Evolutionary conservation across 1,139 yeast species (phyloP).

Genomic region (Zhuliangozyma blackwelliae): DNA sequence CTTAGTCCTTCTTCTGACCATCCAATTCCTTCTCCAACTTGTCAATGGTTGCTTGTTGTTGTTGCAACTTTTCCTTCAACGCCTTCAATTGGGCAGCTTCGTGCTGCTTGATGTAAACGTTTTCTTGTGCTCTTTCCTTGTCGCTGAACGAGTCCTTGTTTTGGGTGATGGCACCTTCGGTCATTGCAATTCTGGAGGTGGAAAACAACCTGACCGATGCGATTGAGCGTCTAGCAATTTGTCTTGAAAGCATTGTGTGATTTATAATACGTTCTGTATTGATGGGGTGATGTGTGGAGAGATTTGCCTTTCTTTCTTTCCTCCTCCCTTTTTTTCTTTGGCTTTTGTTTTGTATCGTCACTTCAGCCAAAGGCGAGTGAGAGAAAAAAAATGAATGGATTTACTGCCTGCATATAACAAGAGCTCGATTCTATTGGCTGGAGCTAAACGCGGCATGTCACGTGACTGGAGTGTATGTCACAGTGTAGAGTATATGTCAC

Average conservation of each 20-base stretch:
- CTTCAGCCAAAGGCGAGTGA: no score
- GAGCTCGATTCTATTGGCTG: no score
- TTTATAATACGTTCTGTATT: neutral
- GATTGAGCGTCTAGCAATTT: conserved; percentile 15
- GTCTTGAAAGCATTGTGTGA: conserved; percentile 27
- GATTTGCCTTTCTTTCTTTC: neutral
- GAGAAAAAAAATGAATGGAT: no score
- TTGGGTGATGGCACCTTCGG: conserved; percentile 23
- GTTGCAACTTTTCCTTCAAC: conserved; percentile 41
- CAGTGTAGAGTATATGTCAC: no score
- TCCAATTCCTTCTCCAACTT: conserved; percentile 41
- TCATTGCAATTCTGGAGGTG: conserved; percentile 28
- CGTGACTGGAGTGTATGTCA: no score
- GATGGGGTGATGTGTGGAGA: neutral
- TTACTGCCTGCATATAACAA: no score
- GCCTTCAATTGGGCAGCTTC: conserved; percentile 48
- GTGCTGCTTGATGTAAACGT: conserved; percentile 41
- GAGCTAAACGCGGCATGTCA: no score
- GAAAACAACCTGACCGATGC: conserved; percentile 36
- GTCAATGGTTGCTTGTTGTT: conserved; percentile 42
- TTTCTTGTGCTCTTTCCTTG: conserved; percentile 45
- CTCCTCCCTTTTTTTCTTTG: neutral
- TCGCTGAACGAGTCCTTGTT: conserved; percentile 35
- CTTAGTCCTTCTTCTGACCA: conserved; percentile 23
- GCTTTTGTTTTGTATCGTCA: no score